A percentile compares a stretch with the other conserved stretches of the same genome.
Evolutionary conservation across 2,329 filamentous ascomycete species (phyloP).

Genomic region (Neopestalotiopsis clavispora): DNA sequence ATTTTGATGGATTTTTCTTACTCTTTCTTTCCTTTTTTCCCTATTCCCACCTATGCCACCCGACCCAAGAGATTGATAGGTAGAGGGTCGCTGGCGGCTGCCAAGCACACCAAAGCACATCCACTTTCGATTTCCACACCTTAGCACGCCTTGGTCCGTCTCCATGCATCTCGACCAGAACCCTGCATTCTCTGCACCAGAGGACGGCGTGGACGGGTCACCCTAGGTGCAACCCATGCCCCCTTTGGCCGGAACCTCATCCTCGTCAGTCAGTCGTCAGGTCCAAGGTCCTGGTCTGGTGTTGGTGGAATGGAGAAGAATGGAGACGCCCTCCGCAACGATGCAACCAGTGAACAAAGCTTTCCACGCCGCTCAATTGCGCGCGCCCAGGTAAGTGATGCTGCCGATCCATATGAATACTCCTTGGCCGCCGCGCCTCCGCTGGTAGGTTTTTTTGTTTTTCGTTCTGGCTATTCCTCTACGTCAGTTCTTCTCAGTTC

Average conservation of each 20-base stretch:
- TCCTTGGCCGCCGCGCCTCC: background rate
- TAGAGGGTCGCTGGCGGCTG: background rate
- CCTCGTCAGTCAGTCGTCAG: background rate
- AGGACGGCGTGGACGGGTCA: background rate
- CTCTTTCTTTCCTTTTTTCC: background rate
- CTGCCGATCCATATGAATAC: conserved; percentile 2
- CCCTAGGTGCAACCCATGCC: background rate
- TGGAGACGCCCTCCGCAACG: background rate
- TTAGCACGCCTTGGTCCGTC: background rate
- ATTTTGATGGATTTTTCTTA: conserved; percentile 4
- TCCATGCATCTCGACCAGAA: background rate
- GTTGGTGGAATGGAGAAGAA: background rate
- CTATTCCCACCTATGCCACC: background rate
- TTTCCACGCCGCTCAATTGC: background rate
- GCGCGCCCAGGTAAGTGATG: background rate
- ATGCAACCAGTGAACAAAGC: background rate
- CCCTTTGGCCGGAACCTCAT: background rate
- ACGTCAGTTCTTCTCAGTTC: conserved; percentile 9
- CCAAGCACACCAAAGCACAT: background rate
- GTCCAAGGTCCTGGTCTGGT: background rate
- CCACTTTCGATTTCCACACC: background rate
- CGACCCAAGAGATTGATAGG: background rate
- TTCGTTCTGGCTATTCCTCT: background rate
- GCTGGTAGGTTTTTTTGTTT: background rate
- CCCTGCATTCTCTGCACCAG: background rate